Evolutionary conservation across 2,329 filamentous ascomycete species (phyloP), one percentile per base, ranked within the genome.

Genomic region (Camillea tinctor): DNA sequence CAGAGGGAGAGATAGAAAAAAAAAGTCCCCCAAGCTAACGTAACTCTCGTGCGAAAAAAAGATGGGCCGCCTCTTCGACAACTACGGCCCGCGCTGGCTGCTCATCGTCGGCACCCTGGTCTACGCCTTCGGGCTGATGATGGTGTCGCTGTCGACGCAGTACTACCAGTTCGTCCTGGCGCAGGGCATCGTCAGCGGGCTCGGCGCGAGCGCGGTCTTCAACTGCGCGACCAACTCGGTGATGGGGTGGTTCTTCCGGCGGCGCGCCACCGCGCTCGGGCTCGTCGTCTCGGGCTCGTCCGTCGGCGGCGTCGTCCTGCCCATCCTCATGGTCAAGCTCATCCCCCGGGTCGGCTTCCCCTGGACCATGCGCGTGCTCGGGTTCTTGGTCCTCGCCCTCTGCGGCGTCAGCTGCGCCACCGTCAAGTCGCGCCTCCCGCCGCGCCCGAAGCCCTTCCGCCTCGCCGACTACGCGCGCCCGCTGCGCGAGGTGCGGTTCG

Each of bases 241-340:
- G 2, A 44, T 44, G 36, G 36, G 36, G 17, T 44, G 36, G 36
- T 44, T 44, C 36, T 44, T 44, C 36, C 36, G 36, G 36, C 36
- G 36, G 52, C 78, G 84, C 11, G 80, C 82, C 0, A 74, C 88
- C 4, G 88, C 87, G 0, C 76, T 90, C 50, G 82, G 84, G 0
- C 76, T 88, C 4, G 80, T 82, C 36, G 83, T 86, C 0, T 82
- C 81, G 0, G 88, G 88, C 1, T 85, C 84, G 13, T 82, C 84
- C 1, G 80, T 82, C 0, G 88, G 88, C 1, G 86, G 87, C 1
- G 74, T 90, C 3, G 76, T 90, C 6, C 90, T 88, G 68, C 87
- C 88, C 0, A 80, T 83, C 1, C 77, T 83, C 2, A 77, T 84
- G 4, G 78, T 82, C 68, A 81, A 86, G 56, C 74, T 90, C 6